Percentiles rank a stretch among this genome's conserved stretches.
Evolutionary conservation across 345 rosid species (phyloP).

Genomic region (Microcos paniculata): DNA sequence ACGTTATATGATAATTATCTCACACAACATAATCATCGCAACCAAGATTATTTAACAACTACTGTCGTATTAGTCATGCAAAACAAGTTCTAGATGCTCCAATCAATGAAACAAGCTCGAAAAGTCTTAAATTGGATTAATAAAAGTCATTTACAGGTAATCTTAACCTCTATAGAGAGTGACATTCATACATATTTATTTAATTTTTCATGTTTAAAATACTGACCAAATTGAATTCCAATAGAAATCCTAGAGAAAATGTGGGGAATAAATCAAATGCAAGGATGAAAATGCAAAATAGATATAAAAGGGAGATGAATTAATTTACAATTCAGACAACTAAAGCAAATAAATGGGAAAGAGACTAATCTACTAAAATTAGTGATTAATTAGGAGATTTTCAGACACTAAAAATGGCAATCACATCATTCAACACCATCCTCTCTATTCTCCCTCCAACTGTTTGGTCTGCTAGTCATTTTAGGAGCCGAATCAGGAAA

Average conservation of each 20-base stretch:
- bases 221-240: neutral
- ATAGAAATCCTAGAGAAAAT: neutral
- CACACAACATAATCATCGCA: too few relatives aligned
- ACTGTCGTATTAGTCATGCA: too few relatives aligned
- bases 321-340: neutral
- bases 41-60: too few relatives aligned
- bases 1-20: too few relatives aligned
- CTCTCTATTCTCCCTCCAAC: constrained; percentile 45
- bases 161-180: too few relatives aligned
- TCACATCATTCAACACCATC: constrained; percentile 18
- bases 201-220: too few relatives aligned
- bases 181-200: too few relatives aligned
- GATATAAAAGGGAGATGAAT: neutral
- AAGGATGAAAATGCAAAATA: neutral
- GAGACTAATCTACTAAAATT: neutral
- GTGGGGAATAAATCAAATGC: neutral
- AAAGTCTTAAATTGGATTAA: too few relatives aligned
- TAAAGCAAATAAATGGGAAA: neutral
- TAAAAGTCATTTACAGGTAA: too few relatives aligned
- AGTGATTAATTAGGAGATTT: neutral
- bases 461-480: constrained; percentile 65
- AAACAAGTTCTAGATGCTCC: too few relatives aligned
- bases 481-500: constrained; percentile 61
- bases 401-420: constrained; percentile 38
- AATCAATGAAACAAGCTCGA: too few relatives aligned